Percentiles rank a stretch among this genome's conserved stretches.
Conservation (phyloP, 192 early-diverging fungal species). For the Linnemannia hyalina region DNA sequence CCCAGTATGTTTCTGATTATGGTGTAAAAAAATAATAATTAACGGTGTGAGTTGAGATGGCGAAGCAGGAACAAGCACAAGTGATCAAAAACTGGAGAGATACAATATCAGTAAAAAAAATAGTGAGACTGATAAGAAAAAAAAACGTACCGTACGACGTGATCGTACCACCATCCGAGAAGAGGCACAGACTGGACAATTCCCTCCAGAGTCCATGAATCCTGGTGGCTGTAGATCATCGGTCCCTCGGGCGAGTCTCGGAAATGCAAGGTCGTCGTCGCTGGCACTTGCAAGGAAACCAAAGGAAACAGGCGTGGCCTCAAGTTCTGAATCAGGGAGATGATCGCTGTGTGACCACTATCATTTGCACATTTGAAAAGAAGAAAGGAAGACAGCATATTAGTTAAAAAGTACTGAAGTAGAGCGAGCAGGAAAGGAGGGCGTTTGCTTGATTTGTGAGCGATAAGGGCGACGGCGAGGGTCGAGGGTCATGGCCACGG, state of each 20-base stretch:
- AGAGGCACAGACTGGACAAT: conserved; percentile 66
- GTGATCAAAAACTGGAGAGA: background rate
- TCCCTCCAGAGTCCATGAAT: conserved; percentile 71
- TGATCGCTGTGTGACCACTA: conserved; percentile 63
- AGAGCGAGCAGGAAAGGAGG: background rate
- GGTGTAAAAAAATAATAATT: background rate
- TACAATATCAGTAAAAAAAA: too few relatives aligned
- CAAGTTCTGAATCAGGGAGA: conserved; percentile 63
- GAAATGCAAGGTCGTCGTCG: conserved; percentile 63
- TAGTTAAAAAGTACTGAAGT: background rate
- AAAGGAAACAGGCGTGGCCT: conserved; percentile 66
- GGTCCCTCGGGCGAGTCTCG: conserved; percentile 57
- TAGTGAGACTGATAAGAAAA: background rate
- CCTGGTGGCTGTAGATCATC: conserved; percentile 68
- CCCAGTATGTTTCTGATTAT: conserved; percentile 56
- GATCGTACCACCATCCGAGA: conserved; percentile 69
- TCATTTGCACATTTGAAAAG: background rate
- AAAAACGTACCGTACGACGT: conserved; percentile 58
- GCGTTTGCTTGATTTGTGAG: background rate
- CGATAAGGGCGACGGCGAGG: too few relatives aligned
- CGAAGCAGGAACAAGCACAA: background rate
- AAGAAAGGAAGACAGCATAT: background rate
- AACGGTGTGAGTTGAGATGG: background rate
- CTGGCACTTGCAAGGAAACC: conserved; percentile 60
- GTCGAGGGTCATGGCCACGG: too few relatives aligned